Base-by-base conservation (phyloP, 352 stramenopile species). In the Globisporangium heterothallicum region DNA sequence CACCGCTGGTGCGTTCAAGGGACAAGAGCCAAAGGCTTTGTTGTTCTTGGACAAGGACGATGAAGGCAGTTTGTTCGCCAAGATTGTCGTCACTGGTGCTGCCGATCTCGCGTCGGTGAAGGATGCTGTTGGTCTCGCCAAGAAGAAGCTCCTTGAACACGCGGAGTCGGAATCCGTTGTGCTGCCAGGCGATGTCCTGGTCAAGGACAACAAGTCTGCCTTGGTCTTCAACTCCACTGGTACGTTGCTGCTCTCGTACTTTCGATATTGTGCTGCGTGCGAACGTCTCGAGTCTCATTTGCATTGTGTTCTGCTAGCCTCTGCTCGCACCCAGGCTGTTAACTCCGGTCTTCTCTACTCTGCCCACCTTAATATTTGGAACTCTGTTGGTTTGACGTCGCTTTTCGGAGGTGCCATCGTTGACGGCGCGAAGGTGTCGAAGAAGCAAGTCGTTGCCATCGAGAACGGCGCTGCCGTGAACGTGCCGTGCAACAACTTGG, bases 401-500 rank as follows among this genome's bases (percentile, higher is more conserved):
- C 55, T 91, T 18, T 91, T 85, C 35, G 79, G 79, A 24, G 79
- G 79, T 12, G 79, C 79, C 8, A 60, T 90, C 42, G 70, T 85
- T 19, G 74, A 87, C 45, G 61, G 58, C 19, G 47, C 60, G 2
- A 78, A 71, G 48, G 59, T 87, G 49, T 49, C 67, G 46, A 81
- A 81, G 58, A 87, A 88, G 68, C 66, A 86, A 49, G 46, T 81
- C 16, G 60, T 86, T 22, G 42, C 66, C 13, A 61, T 72, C 4
- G 68, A 78, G 53, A 70, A 52, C 38, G 79, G 69, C 25, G 58
- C 61, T 7, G 78, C 77, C 5, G 74, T 90, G 25, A 65, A 86
- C 46, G 77, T 90, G 63, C 76, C 74, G 46, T 90, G 76, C 68
- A 79, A 88, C 72, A 88, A 88, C 69, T 53, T 90, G 29, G 79